These are phyloP conservation scores for Suhomyces pyralidae DNA, from an alignment of 805 yeast species.

Conservation along the genomic window DNA sequence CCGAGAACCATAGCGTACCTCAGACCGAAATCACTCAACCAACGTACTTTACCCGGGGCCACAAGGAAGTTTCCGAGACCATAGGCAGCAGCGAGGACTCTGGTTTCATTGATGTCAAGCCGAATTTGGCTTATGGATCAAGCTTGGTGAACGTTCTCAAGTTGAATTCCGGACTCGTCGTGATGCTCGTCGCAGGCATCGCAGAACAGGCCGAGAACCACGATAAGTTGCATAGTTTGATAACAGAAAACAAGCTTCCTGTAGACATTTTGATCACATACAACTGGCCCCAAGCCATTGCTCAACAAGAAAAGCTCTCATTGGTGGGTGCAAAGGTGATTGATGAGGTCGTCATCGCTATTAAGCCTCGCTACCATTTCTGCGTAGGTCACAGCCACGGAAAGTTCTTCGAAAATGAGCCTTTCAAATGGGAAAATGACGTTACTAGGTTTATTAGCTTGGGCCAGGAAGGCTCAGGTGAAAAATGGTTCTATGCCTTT, in stretches of 20 bases:
- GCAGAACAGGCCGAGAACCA: constrained; percentile 7
- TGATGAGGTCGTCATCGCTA: constrained; percentile 43
- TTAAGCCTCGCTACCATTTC: constrained; percentile 68
- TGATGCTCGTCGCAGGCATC: constrained; percentile 43
- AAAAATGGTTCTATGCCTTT: constrained; percentile 76
- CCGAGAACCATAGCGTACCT: constrained; percentile 16
- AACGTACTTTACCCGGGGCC: constrained; percentile 25
- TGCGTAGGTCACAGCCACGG: constrained; percentile 50
- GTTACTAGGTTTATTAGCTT: constrained; percentile 65
- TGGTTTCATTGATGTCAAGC: constrained; percentile 20
- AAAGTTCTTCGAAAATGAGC: constrained; percentile 50
- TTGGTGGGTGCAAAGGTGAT: constrained; percentile 44
- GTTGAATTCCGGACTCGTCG: constrained; percentile 42
- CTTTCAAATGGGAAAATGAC: constrained; percentile 54
- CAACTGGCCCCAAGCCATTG: constrained; percentile 58
- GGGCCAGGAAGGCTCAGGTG: constrained; percentile 53
- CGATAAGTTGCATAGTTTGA: constrained; percentile 14
- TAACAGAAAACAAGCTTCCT: neutral
- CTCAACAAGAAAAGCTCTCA: constrained; percentile 41
- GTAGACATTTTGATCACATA: constrained; percentile 57
- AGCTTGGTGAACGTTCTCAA: constrained; percentile 34
- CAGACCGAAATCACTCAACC: constrained; percentile 17
- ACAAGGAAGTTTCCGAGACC: constrained; percentile 14
- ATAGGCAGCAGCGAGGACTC: constrained; percentile 9
- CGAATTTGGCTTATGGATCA: constrained; percentile 28